These are phyloP conservation scores for Leavenworthia alabamica DNA, from an alignment of 345 rosid genomes.

Conservation along the genomic window DNA sequence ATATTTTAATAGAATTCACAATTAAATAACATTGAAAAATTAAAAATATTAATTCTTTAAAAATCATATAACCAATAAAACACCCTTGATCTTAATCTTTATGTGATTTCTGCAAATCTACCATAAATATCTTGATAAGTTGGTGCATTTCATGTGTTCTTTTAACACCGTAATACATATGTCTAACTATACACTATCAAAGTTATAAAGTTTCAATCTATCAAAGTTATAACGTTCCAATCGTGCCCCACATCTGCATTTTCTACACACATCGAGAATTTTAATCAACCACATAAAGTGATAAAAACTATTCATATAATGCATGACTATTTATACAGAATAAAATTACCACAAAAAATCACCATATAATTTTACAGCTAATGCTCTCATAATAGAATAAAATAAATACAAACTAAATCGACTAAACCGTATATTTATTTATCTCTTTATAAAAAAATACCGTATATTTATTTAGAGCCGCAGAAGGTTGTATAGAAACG, in stretches of 20 bases:
- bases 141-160: too few relatives aligned
- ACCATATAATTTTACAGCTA: not conserved
- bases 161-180: not conserved
- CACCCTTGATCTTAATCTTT: too few relatives aligned
- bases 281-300: not conserved
- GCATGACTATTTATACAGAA: not conserved
- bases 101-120: too few relatives aligned
- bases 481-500: not conserved
- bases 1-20: too few relatives aligned
- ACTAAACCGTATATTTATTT: not conserved
- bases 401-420: not conserved
- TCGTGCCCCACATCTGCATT: not conserved
- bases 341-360: not conserved
- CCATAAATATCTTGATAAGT: too few relatives aligned
- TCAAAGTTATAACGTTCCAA: not conserved
- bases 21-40: too few relatives aligned
- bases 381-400: not conserved
- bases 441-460: not conserved
- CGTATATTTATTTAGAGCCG: not conserved
- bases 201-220: not conserved
- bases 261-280: not conserved
- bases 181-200: not conserved
- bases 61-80: too few relatives aligned
- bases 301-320: not conserved
- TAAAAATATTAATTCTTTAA: too few relatives aligned